These are phyloP conservation scores for Aspergillus melleus DNA, from an alignment of 2,329 filamentous ascomycete species.

Conservation along the genomic window DNA sequence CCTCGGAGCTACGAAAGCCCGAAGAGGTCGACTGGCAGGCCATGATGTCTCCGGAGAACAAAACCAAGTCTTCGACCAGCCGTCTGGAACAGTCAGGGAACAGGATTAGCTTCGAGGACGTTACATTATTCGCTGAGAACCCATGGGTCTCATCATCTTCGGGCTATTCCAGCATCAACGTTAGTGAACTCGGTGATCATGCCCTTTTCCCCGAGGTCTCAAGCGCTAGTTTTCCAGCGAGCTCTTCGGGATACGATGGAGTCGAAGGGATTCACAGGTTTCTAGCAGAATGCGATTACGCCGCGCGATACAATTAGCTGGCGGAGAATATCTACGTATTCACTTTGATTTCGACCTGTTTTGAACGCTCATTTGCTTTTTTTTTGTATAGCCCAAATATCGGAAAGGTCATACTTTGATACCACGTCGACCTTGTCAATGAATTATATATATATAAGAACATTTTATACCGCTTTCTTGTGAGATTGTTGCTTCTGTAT, in stretches of 20 bases:
- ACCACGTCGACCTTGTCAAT: neutral
- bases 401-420: neutral
- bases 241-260: constrained; percentile 58
- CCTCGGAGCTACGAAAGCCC: constrained; percentile 30
- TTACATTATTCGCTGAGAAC: constrained; percentile 49
- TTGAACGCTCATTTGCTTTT: constrained; percentile 5
- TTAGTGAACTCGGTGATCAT: constrained; percentile 51
- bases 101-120: constrained; percentile 41
- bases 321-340: constrained; percentile 7
- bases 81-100: constrained; percentile 26
- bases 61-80: constrained; percentile 24
- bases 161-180: constrained; percentile 59
- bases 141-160: constrained; percentile 57
- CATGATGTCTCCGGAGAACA: constrained; percentile 53
- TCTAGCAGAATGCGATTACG: constrained; percentile 62
- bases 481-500: too few species aligned
- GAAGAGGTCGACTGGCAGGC: constrained; percentile 56
- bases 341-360: neutral
- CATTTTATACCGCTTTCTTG: too few species aligned
- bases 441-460: neutral
- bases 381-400: constrained; percentile 7
- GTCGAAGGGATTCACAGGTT: constrained; percentile 67
- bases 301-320: constrained; percentile 27
- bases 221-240: constrained; percentile 35
- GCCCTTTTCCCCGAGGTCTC: constrained; percentile 41